Percentiles rank a stretch among this genome's conserved stretches.
Conservation (phyloP, 805 yeast genomes). For the Limtongia smithiae region DNA sequence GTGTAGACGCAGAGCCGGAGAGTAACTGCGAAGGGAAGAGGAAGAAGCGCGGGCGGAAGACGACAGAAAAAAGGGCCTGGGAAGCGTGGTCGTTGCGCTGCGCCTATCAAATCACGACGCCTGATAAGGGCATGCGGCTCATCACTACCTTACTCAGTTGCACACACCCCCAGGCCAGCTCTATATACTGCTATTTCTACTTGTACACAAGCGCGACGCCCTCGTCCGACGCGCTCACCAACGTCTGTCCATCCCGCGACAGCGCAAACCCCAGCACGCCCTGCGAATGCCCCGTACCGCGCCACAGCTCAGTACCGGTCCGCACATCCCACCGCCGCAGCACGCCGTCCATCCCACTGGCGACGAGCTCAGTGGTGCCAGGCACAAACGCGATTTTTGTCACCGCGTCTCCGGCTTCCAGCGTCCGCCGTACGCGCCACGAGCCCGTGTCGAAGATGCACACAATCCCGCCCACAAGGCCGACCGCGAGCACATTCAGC, state of each 20-base stretch:
- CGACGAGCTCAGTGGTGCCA: slow-evolving; percentile 57
- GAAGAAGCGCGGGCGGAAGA: neutral
- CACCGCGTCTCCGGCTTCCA: slow-evolving; percentile 73
- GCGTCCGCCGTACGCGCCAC: slow-evolving; percentile 77
- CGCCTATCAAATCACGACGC: too few species aligned
- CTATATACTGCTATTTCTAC: neutral
- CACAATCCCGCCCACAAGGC: slow-evolving; percentile 86
- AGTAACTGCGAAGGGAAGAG: neutral
- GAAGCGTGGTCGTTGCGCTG: too few species aligned
- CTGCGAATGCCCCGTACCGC: slow-evolving; percentile 88
- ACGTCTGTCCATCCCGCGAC: slow-evolving; percentile 55
- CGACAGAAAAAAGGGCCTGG: too few species aligned
- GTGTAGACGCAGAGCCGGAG: neutral
- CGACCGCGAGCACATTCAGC: slow-evolving; percentile 70
- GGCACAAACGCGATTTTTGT: slow-evolving; percentile 66
- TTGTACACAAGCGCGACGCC: slow-evolving; percentile 80
- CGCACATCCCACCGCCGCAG: slow-evolving; percentile 86
- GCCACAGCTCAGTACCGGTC: slow-evolving; percentile 72
- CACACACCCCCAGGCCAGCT: too few species aligned
- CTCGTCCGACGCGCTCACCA: slow-evolving; percentile 95
- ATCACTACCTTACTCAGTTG: too few species aligned
- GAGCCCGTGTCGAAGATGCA: slow-evolving; percentile 74
- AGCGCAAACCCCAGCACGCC: slow-evolving; percentile 85
- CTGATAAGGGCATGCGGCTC: too few species aligned
- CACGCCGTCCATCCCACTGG: slow-evolving; percentile 78